Percentiles rank a stretch among this genome's conserved stretches.
phyloP scores from a whole-genome alignment of 805 yeast genomes.

The Candida patagonica region DNA sequence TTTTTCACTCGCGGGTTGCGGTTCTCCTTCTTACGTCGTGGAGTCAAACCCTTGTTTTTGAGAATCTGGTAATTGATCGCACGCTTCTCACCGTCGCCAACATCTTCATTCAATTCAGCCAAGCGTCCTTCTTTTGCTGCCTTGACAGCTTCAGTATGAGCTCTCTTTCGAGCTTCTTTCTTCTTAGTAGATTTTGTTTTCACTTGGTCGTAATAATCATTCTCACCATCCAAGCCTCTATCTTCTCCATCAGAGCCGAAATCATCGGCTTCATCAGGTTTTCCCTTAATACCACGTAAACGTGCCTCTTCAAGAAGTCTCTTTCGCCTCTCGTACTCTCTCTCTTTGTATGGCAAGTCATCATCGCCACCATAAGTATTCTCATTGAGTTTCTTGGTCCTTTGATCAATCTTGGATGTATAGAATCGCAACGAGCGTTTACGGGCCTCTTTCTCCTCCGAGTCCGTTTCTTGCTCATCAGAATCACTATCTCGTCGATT shows the following conservation, averaged over 20 bases:
- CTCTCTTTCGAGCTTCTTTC: conserved; percentile 46
- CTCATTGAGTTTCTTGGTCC: conserved; percentile 46
- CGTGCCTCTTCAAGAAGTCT: conserved; percentile 82
- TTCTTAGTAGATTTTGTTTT: conserved; percentile 39
- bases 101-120: conserved; percentile 47
- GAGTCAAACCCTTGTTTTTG: conserved; percentile 94
- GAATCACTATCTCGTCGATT: conserved; percentile 42
- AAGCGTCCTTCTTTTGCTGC: conserved; percentile 83
- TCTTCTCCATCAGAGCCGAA: conserved; percentile 19
- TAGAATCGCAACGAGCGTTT: conserved; percentile 84
- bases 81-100: conserved; percentile 74
- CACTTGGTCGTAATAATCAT: conserved; percentile 50
- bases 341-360: conserved; percentile 86
- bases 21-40: conserved; percentile 85
- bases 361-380: conserved; percentile 54
- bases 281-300: conserved; percentile 60
- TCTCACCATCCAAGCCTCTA: conserved; percentile 27
- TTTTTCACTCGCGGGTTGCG: conserved; percentile 96
- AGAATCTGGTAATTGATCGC: conserved; percentile 90
- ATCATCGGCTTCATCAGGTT: conserved; percentile 35
- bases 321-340: conserved; percentile 83
- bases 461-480: conserved; percentile 70
- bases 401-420: conserved; percentile 92
- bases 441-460: conserved; percentile 74
- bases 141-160: conserved; percentile 59